These are phyloP conservation scores for Eucalyptus erythrocorys DNA, from an alignment of 345 rosid species.

Conservation along the genomic window DNA sequence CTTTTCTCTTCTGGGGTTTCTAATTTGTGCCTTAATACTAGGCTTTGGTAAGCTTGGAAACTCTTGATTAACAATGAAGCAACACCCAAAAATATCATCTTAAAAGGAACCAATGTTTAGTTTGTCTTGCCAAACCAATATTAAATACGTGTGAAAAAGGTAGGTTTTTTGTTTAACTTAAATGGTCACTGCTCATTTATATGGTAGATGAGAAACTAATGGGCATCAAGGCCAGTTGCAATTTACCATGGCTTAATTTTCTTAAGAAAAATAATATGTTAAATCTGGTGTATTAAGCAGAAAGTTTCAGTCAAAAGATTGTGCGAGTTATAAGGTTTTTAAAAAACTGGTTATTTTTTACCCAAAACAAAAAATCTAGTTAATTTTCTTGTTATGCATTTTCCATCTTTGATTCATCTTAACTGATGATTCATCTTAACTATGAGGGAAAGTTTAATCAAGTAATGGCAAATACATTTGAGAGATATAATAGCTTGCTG, in stretches of 20 bases:
- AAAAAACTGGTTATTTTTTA: not conserved
- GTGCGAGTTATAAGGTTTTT: not conserved
- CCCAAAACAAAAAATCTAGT: not conserved
- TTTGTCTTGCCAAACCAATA: not conserved
- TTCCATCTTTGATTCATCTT: not conserved
- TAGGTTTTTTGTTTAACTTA: not conserved
- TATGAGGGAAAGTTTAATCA: not conserved
- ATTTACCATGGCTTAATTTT: not conserved
- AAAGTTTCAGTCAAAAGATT: not conserved
- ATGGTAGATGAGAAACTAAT: not conserved
- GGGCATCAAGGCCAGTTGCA: not conserved
- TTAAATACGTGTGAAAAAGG: not conserved
- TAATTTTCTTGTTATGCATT: not conserved
- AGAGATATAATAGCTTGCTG: not conserved
- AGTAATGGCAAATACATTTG: not conserved
- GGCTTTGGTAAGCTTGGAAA: slow-evolving; percentile 51
- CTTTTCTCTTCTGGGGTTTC: slow-evolving; percentile 75
- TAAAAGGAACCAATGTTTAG: not conserved
- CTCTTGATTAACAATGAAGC: not conserved
- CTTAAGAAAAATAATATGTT: not conserved
- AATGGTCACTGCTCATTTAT: not conserved
- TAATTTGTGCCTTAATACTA: slow-evolving; percentile 61
- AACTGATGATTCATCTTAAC: not conserved
- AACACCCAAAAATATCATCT: not conserved
- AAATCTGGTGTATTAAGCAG: not conserved